Conservation (phyloP, 805 yeast species). For the Candida patagonica region DNA sequence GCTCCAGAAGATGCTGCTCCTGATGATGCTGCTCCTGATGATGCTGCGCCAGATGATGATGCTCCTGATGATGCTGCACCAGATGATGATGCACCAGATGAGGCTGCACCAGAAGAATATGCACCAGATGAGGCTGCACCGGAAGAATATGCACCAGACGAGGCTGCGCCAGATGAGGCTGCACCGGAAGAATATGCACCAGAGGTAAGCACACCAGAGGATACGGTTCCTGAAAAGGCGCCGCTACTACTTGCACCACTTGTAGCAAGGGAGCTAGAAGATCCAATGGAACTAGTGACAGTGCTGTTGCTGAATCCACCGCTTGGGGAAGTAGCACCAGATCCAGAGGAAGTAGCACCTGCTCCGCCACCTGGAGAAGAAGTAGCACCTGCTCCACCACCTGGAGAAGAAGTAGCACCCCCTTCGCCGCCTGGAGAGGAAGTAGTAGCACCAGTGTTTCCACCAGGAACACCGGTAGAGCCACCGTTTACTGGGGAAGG, state of each 20-base stretch:
- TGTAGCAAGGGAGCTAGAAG: neutral
- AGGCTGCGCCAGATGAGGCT: neutral
- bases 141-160: neutral
- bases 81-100: neutral
- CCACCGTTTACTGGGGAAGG: no score
- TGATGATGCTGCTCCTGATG: neutral
- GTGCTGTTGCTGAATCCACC: no score
- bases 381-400: neutral
- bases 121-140: slow-evolving; percentile 1
- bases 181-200: no score
- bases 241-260: neutral
- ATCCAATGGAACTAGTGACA: no score
- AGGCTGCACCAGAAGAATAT: slow-evolving; percentile 1
- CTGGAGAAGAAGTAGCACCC: neutral
- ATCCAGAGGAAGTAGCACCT: neutral
- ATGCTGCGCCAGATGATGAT: neutral
- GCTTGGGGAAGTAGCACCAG: neutral
- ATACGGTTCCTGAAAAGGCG: no score
- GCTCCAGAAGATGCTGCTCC: neutral
- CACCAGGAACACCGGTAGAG: no score
- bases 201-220: no score
- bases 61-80: neutral
- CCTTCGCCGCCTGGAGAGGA: neutral
- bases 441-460: no score
- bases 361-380: neutral